Conservation (phyloP, 768 basidiomycete species). For the Auriscalpium vulgare region DNA sequence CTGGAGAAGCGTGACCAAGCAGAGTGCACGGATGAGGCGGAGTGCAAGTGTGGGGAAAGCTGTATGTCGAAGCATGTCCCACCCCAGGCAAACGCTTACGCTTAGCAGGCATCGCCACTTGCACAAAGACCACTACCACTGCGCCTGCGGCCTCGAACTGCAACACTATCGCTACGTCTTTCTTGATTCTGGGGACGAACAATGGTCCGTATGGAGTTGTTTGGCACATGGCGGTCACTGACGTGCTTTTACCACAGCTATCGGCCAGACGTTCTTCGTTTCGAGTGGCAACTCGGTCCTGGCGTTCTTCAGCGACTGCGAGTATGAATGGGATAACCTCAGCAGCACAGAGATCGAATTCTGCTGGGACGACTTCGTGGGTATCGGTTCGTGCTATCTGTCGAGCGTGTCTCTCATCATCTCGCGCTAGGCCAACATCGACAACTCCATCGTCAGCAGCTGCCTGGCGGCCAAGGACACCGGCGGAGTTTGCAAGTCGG, state of each 20-base stretch:
- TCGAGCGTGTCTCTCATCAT: not conserved
- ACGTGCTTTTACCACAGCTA: not conserved
- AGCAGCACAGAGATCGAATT: not conserved
- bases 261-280: constrained; percentile 2
- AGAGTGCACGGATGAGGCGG: not conserved
- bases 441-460: not conserved
- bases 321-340: not conserved
- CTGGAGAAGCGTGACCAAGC: not conserved
- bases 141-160: not conserved
- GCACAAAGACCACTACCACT: not conserved
- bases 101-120: not conserved
- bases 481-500: not conserved
- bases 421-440: not conserved
- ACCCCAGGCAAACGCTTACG: not conserved
- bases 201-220: not conserved
- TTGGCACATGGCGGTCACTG: not conserved
- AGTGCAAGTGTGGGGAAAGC: not conserved
- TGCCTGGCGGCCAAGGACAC: not conserved
- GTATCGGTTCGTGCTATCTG: not conserved
- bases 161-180: not conserved
- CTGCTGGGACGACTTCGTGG: constrained; percentile 1
- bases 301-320: not conserved
- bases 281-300: not conserved
- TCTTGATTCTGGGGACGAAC: not conserved
- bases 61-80: not conserved